Evolutionary conservation across 495 filamentous ascomycete species (phyloP).

Genomic region (Podospora comata): DNA sequence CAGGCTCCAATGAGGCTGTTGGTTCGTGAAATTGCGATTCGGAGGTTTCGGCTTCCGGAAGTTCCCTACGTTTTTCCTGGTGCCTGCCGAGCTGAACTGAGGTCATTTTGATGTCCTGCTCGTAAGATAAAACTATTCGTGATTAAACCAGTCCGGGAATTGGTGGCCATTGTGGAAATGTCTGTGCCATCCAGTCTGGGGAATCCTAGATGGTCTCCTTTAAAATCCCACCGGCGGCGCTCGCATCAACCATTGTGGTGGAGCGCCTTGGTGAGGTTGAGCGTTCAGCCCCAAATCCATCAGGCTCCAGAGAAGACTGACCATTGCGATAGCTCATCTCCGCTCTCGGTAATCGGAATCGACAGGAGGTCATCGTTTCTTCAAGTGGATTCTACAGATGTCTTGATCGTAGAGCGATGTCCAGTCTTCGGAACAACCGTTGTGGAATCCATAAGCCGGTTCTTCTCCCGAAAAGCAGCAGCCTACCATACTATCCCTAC

Average conservation of each 20-base stretch:
- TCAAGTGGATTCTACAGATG: neutral
- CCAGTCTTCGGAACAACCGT: neutral
- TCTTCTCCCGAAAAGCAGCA: neutral
- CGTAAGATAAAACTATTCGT: neutral
- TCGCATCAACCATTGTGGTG: neutral
- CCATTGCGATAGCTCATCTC: neutral
- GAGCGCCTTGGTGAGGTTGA: neutral
- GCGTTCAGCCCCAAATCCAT: neutral
- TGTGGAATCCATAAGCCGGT: neutral
- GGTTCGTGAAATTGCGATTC: neutral
- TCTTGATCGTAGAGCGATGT: neutral
- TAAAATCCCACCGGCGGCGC: neutral
- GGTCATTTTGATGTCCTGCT: neutral
- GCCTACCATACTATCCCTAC: neutral
- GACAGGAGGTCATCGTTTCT: neutral
- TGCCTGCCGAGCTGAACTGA: neutral
- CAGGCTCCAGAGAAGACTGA: neutral
- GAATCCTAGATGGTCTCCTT: neutral
- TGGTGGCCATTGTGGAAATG: neutral
- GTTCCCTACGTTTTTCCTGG: neutral
- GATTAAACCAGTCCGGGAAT: neutral
- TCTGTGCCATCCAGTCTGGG: slow-evolving; percentile 3
- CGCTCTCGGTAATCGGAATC: neutral
- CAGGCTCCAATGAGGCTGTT: neutral
- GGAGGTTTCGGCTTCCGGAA: neutral